Evolutionary conservation across 257 asterid genomes (phyloP), one percentile per base, ranked within the genome.

Genomic region (Gynochthodes officinalis): DNA sequence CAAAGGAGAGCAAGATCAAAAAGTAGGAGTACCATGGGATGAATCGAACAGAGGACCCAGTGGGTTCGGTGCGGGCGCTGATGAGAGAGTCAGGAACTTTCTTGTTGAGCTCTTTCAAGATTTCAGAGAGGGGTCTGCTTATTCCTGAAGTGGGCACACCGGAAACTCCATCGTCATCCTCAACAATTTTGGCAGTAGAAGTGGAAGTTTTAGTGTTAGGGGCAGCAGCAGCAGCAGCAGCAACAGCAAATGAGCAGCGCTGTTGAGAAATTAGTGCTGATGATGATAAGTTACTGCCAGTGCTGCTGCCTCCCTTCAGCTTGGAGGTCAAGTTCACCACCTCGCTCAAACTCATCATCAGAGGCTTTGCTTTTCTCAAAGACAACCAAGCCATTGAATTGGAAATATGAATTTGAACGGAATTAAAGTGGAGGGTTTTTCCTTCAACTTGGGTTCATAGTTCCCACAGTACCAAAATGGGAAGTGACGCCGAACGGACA

Each of bases 31-130:
- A 93, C 97, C 96, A 89, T 68, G 97, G 97, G 53, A 88, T 84
- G 78, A 88, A 93, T 86, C 84, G 88, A 76, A 82, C 5, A 75
- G 90, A 65, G 76, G 70, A 73, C 77, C 87, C 91, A 75, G 64
- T 59, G 53, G 90, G 73, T n/a, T 84, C 85, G 14, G 79, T 68
- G 61, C 92, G 88, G 73, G 18, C 35, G 39, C 72, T 75, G 81
- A 93, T 60, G 67, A 89, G 90, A 54, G 92, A 74, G 7, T 93
- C 96, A 0, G 97, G 98, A 6, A 93, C 92, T 72, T 89, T 90
- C 82, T 93, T 93, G 89, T 84, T 89, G 70, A 90, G 79, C 66
- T 90, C 93, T 67, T 84, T 90, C 67, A 90, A 89, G 48, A 89
- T 82, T 11, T 85, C 84, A 14, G 91, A 89, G 42, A 93, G 87